Evolutionary conservation across 2,329 filamentous ascomycete genomes (phyloP).

Genomic region (Exophiala aquamarina): DNA sequence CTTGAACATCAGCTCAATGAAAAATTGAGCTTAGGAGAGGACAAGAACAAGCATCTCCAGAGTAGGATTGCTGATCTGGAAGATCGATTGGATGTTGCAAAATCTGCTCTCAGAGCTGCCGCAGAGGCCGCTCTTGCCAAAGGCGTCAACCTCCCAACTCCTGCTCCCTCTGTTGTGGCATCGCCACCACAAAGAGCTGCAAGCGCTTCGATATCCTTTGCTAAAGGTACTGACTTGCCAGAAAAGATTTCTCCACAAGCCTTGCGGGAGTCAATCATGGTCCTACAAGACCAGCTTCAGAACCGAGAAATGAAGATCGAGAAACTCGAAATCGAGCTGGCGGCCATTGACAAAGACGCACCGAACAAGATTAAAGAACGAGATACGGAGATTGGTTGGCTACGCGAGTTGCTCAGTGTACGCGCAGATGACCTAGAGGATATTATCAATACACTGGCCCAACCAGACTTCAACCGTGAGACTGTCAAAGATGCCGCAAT

Average conservation of each 20-base stretch:
- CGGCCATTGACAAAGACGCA: constrained; percentile 72
- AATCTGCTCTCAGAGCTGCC: constrained; percentile 80
- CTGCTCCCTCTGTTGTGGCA: constrained; percentile 34
- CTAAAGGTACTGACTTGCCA: constrained; percentile 54
- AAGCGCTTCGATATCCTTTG: constrained; percentile 49
- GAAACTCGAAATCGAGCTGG: constrained; percentile 71
- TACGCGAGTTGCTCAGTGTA: constrained; percentile 88
- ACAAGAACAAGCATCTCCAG: constrained; percentile 81
- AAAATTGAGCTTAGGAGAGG: constrained; percentile 75
- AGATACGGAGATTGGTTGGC: constrained; percentile 91
- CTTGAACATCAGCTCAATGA: constrained; percentile 78
- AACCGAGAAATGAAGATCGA: constrained; percentile 90
- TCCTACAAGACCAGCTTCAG: constrained; percentile 93
- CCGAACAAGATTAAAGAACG: constrained; percentile 82
- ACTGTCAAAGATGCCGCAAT: constrained; percentile 87
- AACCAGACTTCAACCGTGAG: constrained; percentile 73
- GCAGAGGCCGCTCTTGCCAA: constrained; percentile 68
- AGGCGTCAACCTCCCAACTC: constrained; percentile 35
- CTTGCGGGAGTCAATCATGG: constrained; percentile 91
- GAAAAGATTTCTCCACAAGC: constrained; percentile 94
- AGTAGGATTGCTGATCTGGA: constrained; percentile 83
- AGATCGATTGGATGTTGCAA: constrained; percentile 86
- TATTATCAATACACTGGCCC: constrained; percentile 76
- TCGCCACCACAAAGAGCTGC: constrained; percentile 41
- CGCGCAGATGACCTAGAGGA: constrained; percentile 89